A percentile compares a stretch with the other conserved stretches of the same genome.
Evolutionary conservation across 75 land plant species (phyloP).

Genomic region (Gnetum montanum): DNA sequence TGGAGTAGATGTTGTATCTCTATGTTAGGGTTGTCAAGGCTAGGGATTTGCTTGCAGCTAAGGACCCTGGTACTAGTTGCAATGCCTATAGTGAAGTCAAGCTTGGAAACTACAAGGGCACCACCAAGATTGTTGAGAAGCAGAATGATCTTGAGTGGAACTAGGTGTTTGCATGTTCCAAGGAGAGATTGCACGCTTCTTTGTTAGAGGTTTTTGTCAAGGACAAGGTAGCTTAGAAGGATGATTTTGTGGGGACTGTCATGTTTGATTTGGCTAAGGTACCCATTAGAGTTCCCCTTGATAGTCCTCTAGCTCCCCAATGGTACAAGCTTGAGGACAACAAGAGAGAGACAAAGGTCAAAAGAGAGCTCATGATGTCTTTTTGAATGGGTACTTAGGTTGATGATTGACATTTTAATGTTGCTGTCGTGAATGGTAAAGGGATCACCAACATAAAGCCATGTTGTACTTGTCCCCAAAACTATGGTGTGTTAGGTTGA

Average conservation of each 20-base stretch:
- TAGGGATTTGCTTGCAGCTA: slow-evolving; percentile 17
- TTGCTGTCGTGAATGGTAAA: slow-evolving; percentile 29
- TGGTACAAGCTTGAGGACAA: slow-evolving; percentile 17
- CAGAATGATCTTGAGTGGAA: slow-evolving; percentile 18
- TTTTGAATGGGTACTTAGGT: slow-evolving; percentile 86
- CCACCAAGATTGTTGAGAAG: slow-evolving; percentile 23
- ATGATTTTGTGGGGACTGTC: slow-evolving; percentile 62
- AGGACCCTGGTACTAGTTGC: slow-evolving; percentile 2
- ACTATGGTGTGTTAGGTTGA: slow-evolving; percentile 63
- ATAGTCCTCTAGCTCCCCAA: slow-evolving; percentile 48
- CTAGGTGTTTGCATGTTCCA: no score
- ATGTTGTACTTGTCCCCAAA: slow-evolving; percentile 66
- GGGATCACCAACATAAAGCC: slow-evolving; percentile 26
- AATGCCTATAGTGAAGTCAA: slow-evolving; percentile 31
- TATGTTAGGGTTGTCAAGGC: slow-evolving; percentile 68
- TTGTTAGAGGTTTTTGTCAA: slow-evolving; percentile 40
- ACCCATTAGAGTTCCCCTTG: slow-evolving; percentile 66
- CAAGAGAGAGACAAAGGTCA: no score
- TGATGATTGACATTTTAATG: slow-evolving; percentile 67
- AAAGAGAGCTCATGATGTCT: no score
- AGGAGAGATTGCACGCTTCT: no score
- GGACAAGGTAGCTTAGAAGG: slow-evolving; percentile 25
- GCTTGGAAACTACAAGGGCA: slow-evolving; percentile 47
- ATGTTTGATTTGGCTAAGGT: slow-evolving; percentile 67
- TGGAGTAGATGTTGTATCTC: slow-evolving; percentile 58